A percentile compares a stretch with the other conserved stretches of the same genome.
Conservation (phyloP, 2,329 filamentous ascomycete genomes). For the Neofusicoccum ribis region DNA sequence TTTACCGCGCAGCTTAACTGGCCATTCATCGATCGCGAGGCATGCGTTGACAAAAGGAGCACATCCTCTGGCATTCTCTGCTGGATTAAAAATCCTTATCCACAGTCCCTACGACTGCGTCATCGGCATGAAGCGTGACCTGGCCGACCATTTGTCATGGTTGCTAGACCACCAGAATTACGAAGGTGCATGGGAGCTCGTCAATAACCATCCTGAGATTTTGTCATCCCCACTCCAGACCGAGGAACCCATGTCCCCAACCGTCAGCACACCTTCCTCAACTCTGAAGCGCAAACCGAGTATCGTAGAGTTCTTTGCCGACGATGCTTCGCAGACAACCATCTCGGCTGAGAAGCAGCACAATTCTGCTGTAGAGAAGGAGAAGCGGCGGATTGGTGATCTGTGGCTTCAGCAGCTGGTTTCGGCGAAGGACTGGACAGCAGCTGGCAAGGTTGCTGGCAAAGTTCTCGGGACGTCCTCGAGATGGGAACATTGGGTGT, state of each 20-base stretch:
- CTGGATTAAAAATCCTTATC: conserved; percentile 82
- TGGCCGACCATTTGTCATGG: conserved; percentile 84
- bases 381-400: conserved; percentile 89
- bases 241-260: conserved; percentile 34
- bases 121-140: conserved; percentile 82
- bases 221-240: conserved; percentile 39
- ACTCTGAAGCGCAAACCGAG: conserved; percentile 29
- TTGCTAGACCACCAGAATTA: conserved; percentile 79
- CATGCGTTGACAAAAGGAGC: conserved; percentile 25
- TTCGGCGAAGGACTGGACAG: conserved; percentile 69
- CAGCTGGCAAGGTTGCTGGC: conserved; percentile 77
- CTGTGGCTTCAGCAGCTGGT: conserved; percentile 89
- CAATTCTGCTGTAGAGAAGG: conserved; percentile 72
- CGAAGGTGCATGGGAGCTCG: conserved; percentile 81
- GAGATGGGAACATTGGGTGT: conserved; percentile 95
- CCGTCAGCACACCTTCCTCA: conserved; percentile 47
- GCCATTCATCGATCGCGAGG: background rate
- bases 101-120: conserved; percentile 97
- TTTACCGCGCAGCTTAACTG: conserved; percentile 24
- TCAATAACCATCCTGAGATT: conserved; percentile 82
- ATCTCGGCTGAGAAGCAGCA: conserved; percentile 60
- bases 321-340: conserved; percentile 66
- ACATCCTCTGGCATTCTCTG: conserved; percentile 53
- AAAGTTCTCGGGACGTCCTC: conserved; percentile 78
- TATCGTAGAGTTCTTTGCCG: conserved; percentile 68